Evolutionary conservation across 129 eudicot species (phyloP), one percentile per base, ranked within the genome.

Genomic region (Flaveria bidentis): DNA sequence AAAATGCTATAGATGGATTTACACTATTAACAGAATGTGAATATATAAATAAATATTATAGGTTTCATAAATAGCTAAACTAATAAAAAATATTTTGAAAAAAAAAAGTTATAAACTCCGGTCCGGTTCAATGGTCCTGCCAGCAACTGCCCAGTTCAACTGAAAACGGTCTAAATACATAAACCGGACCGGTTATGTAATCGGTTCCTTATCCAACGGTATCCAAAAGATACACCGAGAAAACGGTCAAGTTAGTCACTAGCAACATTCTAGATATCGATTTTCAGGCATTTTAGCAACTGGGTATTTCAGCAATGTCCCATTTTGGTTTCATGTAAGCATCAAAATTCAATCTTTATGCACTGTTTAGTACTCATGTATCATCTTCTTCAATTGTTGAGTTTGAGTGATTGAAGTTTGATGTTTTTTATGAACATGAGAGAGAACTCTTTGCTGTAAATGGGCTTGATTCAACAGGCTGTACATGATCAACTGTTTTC

Each of bases 251-350:
- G 72, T 77, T 95, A 41, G 96, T 81, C 46, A 83, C 86, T 36
- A 92, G 92, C 26, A 81, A 89, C 41, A 76, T 75, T 23, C 79
- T 91, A 5, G 85, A 81, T 47, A 72, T 89, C 7, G 93, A 94
- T 79, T 28, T 28, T 78, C 96, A 1, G 96, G 91, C 18, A 73
- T 94, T 81, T 72, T 94, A 60, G 98, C 97, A n/a, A 94, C 97
- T 5, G 97, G 96, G 5, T 94, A 90, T 68, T 74, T 88, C 84
- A 90, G 97, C 90, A 90, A 90, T 58, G 96, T 93, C 5, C 97
- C 98, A 33, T 87, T 84, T 74, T 91, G 97, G 98, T 91, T 91
- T 7, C 86, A 90, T 91, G 98, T 90, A 86, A 86, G 96, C 26
- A 80, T 74, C 60, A 74, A 55, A 56, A 56, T 44, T 11, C 70